Base-by-base conservation (phyloP, 805 yeast genomes). In the Priceomyces carsonii region DNA sequence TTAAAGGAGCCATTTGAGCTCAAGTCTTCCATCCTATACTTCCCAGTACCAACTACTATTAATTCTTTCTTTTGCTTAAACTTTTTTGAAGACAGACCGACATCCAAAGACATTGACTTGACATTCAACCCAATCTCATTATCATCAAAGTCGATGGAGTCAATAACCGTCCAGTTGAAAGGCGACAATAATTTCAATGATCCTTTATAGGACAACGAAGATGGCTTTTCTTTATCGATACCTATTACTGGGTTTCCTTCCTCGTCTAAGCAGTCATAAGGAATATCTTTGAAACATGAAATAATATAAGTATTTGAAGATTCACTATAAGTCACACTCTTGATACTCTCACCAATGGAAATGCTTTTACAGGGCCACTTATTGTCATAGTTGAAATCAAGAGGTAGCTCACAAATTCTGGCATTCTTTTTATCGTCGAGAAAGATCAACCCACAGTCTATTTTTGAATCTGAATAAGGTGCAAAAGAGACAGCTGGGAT, bases 1-100 rank as follows among this genome's bases (percentile, higher is more conserved):
- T 78, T 77, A 59, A 87, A 84, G 1, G 81, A 68, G 0, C 99
- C 99, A 49, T 79, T 77, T 0, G 95, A 76, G 3, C 86, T 75
- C 40, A 83, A 63, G 60, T 89, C 96, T 53, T 91, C 99, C 40
- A 81, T 79, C 39, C 91, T 72, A 34, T 80, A 73, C 36, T 73
- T 68, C 0, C 93, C 84, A 2, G 90, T 77, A 1, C 97, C 98
- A n/a, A 83, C 67, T 1, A 87, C 80, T 6, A 93, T 61, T 33
- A 79, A 76, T 50, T 85, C 93, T 42, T 79, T 77, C 42, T 71
- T 76, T 33, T 71, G 59, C 37, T 73, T 73, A 39, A 73, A 66
- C 29, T 57, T 51, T 41, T 55, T 74, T 51, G 44, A 66, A 6
- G 62, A 50, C 8, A 69, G 55, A 2, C 74, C 73, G 4, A 69